These are phyloP conservation scores for Symbiodinium natans DNA, from an alignment of 73 alveolate species.

Conservation along the genomic window DNA sequence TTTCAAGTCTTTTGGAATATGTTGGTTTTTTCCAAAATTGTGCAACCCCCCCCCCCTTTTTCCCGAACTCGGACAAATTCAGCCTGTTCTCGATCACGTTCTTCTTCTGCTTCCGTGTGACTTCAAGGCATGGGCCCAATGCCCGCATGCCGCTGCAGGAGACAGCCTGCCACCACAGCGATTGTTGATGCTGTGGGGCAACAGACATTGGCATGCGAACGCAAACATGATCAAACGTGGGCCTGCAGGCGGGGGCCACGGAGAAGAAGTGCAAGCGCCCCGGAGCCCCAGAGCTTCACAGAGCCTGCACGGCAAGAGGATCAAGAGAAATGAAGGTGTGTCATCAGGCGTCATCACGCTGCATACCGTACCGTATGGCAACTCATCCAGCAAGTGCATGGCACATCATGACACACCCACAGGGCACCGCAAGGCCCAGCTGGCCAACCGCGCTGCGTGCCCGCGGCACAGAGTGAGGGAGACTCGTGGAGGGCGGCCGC, in stretches of 20 bases:
- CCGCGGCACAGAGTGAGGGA: slow-evolving; percentile 10
- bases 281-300: neutral
- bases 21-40: no score
- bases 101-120: neutral
- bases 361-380: neutral
- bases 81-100: neutral
- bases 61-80: neutral
- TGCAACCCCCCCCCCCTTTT: neutral
- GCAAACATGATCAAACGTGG: neutral
- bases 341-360: neutral
- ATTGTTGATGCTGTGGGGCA: neutral
- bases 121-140: slow-evolving; percentile 10
- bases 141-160: slow-evolving; percentile 39
- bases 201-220: neutral
- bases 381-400: neutral
- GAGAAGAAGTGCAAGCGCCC: slow-evolving; percentile 46
- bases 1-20: no score
- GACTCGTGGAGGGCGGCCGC: neutral
- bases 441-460: slow-evolving; percentile 24
- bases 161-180: neutral
- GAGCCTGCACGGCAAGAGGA: no score
- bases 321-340: no score
- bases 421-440: slow-evolving; percentile 21
- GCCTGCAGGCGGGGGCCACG: slow-evolving; percentile 22
- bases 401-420: neutral